These are phyloP conservation scores for Rhynchosporium graminicola DNA, from an alignment of 2,329 filamentous ascomycete species.

Conservation along the genomic window DNA sequence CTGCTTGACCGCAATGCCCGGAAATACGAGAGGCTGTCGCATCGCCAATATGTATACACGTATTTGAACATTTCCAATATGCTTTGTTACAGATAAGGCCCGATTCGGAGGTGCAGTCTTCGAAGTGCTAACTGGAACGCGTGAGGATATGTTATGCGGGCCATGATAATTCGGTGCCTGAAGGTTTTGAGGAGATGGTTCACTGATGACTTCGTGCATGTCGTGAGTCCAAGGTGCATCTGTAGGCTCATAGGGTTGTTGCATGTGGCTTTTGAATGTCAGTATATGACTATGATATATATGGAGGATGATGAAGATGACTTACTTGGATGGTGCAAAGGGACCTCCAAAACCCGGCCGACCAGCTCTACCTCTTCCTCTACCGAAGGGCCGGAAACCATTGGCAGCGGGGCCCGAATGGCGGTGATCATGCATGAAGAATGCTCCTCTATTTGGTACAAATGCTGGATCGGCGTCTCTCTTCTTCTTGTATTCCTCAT, in stretches of 20 bases:
- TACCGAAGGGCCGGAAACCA: constrained; percentile 71
- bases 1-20: constrained; percentile 79
- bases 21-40: constrained; percentile 68
- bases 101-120: constrained; percentile 69
- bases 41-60: constrained; percentile 79
- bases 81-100: constrained; percentile 78
- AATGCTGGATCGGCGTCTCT: constrained; percentile 88
- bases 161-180: constrained; percentile 32
- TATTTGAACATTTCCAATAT: constrained; percentile 82
- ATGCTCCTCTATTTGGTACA: constrained; percentile 89
- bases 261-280: constrained; percentile 44
- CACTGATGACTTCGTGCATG: constrained; percentile 75
- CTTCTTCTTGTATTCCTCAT: constrained; percentile 87
- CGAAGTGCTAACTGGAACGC: constrained; percentile 43
- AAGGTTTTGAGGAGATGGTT: constrained; percentile 42
- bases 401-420: constrained; percentile 76
- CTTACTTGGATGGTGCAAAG: constrained; percentile 66
- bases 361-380: constrained; percentile 61
- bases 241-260: constrained; percentile 58
- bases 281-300: constrained; percentile 28
- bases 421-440: constrained; percentile 96
- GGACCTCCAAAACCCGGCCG: constrained; percentile 56
- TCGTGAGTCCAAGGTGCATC: constrained; percentile 89
- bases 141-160: constrained; percentile 44
- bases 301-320: constrained; percentile 31